Evolutionary conservation across 2,329 filamentous ascomycete genomes (phyloP), one percentile per base, ranked within the genome.

Genomic region (Fusarium decemcellulare): DNA sequence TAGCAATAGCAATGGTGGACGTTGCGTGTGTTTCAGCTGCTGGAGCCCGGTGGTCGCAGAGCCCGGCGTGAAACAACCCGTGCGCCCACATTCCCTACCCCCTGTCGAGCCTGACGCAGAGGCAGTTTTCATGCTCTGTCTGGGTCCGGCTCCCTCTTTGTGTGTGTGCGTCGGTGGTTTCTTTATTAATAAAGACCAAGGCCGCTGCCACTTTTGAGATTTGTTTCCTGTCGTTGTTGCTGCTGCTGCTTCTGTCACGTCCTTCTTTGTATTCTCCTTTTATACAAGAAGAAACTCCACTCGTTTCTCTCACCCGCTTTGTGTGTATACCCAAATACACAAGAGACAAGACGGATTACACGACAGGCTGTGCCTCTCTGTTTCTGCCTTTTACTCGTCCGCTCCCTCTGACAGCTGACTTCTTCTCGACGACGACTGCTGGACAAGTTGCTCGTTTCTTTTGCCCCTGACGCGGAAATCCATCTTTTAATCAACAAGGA

Each of bases 301-400:
- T 65, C 67, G 63, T 63, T 66, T 62, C 62, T 60, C 32, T 34
- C 32, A 34, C 32, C 57, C 54, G 5, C 23, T 23, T 56, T 67
- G 47, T 29, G 47, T 59, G 50, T 51, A 54, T 36, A 52, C n/a
- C n/a, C 29, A 51, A 42, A 50, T 47, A 48, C 50, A 39, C 47
- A 16, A 65, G 63, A 68, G 57, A 50, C 16, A 34, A 36, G 50
- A 59, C 58, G 61, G 50, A 46, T 54, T 23, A 58, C 42, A 64
- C 48, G 39, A 64, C 34, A 71, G 72, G 72, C 72, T 74, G 72
- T 65, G 72, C 72, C 72, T 74, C 58, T 66, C 14, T 56, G 57
- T 43, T 57, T 57, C 42, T 58, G 50, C 58, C 43, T 30, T 61
- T 47, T 27, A 52, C 44, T 59, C 60, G 47, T 61, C 63, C 44